Evolutionary conservation across 2,329 filamentous ascomycete genomes (phyloP), one percentile per base, ranked within the genome.

Genomic region (Aspergillus hiratsukae): DNA sequence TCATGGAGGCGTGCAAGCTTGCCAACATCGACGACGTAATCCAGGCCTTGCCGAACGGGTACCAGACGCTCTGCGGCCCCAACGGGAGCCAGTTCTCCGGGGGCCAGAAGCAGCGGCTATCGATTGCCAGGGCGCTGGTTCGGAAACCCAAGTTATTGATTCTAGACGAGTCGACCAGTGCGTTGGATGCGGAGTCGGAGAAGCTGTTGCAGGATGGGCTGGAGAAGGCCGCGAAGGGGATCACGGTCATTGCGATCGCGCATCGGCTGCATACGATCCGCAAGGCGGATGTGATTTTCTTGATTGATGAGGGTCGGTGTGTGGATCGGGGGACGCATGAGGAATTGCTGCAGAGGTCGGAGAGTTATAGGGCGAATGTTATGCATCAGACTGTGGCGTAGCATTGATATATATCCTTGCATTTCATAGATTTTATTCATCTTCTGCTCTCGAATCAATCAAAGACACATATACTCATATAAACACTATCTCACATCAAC

Each of bases 261-360:
- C 75, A 77, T 64, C 69, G 75, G 11, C 59, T 77, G 49, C 68
- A 71, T 51, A 77, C 75, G 17, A 76, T 77, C 37, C 87, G 89
- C 67, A 87, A 91, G 63, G 89, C 89, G 2, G 87, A 94, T 69
- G 78, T 87, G 17, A 93, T 93, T 50, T 91, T 89, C 65, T 87
- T 93, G 7, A 83, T 94, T 45, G 88, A 89, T 35, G 81, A 84
- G 56, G 87, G 89, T 8, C 81, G 69, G 31, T 81, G 88, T 51
- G 77, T 84, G 3, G 85, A 88, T 66, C 73, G 76, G 54, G 86
- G 87, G n/a, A 80, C 80, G 21, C 85, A 88, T 66, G 76, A 79
- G 1, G 83, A 87, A 65, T 73, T 88, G 62, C 74, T 87, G 35
- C 71, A 66, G 53, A 57, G 69, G n/a, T 73, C 68, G 17, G 72